A percentile compares a stretch with the other conserved stretches of the same genome.
These are phyloP conservation scores for Podosphaera xanthii DNA, from an alignment of 2,329 filamentous ascomycete genomes.

Conservation along the genomic window DNA sequence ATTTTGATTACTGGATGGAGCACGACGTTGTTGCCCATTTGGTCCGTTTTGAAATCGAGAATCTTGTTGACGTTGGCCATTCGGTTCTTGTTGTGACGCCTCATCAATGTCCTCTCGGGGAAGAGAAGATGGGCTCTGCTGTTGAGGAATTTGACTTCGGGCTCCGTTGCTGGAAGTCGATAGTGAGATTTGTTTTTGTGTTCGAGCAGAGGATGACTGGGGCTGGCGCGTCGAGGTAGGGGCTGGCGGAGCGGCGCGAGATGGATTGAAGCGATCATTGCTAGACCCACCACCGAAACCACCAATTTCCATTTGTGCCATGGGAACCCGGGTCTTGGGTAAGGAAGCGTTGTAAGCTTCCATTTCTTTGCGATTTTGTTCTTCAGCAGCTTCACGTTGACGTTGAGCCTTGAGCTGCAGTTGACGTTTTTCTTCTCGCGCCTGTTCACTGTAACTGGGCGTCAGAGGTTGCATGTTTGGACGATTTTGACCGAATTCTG, in stretches of 20 bases:
- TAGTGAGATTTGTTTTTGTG: conserved; percentile 65
- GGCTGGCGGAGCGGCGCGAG: conserved; percentile 60
- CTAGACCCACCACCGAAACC: conserved; percentile 24
- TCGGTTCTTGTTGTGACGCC: conserved; percentile 24
- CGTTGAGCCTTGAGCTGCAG: conserved; percentile 36
- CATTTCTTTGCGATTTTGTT: conserved; percentile 49
- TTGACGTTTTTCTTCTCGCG: conserved; percentile 30
- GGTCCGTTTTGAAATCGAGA: conserved; percentile 20
- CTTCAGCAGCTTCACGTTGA: conserved; percentile 26
- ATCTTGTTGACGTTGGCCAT: conserved; percentile 11
- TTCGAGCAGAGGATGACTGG: conserved; percentile 30
- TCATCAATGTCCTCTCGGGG: conserved; percentile 10
- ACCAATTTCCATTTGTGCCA: conserved; percentile 79
- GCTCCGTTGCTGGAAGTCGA: conserved; percentile 29
- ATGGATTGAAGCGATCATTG: conserved; percentile 59
- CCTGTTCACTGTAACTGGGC: conserved; percentile 28
- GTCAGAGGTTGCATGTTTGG: conserved; percentile 35
- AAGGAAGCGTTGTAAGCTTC: conserved; percentile 80
- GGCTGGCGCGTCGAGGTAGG: conserved; percentile 27
- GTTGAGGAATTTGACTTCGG: conserved; percentile 26
- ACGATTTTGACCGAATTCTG: conserved; percentile 25
- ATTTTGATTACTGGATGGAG: conserved; percentile 25
- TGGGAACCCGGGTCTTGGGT: conserved; percentile 54
- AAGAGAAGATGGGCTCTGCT: conserved; percentile 26
- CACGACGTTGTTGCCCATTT: conserved; percentile 14